These are phyloP conservation scores for Ophiostoma populinum DNA, from an alignment of 2,329 filamentous ascomycete species.

Conservation along the genomic window DNA sequence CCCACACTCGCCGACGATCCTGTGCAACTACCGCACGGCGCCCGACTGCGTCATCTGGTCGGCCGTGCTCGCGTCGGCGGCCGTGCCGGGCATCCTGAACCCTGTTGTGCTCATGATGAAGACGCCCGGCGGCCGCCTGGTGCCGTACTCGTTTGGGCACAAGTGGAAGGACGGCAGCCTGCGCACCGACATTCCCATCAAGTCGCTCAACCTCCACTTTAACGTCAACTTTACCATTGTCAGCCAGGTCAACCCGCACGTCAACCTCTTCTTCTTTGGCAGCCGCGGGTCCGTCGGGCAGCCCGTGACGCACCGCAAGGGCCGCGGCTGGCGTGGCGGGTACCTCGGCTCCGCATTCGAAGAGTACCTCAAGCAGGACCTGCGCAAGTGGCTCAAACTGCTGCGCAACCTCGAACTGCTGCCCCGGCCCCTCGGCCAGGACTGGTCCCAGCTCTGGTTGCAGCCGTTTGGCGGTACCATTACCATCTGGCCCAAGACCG, in stretches of 20 bases:
- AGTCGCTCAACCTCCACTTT: constrained; percentile 87
- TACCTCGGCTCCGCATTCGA: constrained; percentile 86
- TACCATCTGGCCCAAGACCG: constrained; percentile 84
- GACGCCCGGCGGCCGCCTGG: constrained; percentile 40
- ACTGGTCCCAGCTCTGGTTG: constrained; percentile 94
- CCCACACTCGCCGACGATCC: constrained; percentile 77
- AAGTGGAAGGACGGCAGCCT: constrained; percentile 98
- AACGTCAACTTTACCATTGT: constrained; percentile 97
- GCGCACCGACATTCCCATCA: constrained; percentile 87
- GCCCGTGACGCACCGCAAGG: constrained; percentile 83
- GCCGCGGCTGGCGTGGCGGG: constrained; percentile 87
- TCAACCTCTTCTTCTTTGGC: constrained; percentile 97
- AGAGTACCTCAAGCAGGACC: constrained; percentile 88
- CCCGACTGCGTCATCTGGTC: constrained; percentile 99
- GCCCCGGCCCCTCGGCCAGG: constrained; percentile 76
- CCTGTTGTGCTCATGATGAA: constrained; percentile 91
- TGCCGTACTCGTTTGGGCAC: constrained; percentile 90
- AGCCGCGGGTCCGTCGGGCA: constrained; percentile 81
- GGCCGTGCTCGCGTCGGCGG: constrained; percentile 82
- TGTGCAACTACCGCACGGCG: constrained; percentile 87
- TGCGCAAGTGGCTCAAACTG: constrained; percentile 96
- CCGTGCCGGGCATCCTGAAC: constrained; percentile 89
- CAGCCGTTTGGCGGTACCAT: constrained; percentile 90
- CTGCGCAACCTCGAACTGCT: constrained; percentile 82
- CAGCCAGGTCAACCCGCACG: constrained; percentile 81